These are phyloP conservation scores for Phytophthora citrophthora DNA, from an alignment of 352 stramenopile species.

Conservation along the genomic window DNA sequence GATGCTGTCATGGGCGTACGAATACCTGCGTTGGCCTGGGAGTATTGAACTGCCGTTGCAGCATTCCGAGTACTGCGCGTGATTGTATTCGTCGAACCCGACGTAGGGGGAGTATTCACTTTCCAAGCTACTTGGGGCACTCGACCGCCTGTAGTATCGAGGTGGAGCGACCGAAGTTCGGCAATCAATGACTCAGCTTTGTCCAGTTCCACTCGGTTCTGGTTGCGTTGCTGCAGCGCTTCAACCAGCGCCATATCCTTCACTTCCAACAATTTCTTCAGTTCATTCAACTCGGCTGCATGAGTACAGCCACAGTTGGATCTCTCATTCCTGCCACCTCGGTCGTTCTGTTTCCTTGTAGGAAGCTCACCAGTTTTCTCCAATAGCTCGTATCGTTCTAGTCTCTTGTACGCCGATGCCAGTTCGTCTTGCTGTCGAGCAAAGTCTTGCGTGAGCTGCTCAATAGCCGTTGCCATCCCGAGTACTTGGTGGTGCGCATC, in stretches of 20 bases:
- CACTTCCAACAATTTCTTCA: conserved; percentile 50
- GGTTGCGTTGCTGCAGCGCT: conserved; percentile 63
- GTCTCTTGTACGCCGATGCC: conserved; percentile 54
- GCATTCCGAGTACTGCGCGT: conserved; percentile 15
- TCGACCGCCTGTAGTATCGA: conserved; percentile 26
- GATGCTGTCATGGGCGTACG: conserved; percentile 28
- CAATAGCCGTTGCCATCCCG: conserved; percentile 67
- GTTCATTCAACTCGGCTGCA: conserved; percentile 33
- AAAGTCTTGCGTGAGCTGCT: conserved; percentile 67
- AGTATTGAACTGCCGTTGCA: conserved; percentile 27
- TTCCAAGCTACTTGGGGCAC: conserved; percentile 35
- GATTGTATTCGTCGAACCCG: not conserved
- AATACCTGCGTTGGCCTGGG: conserved; percentile 23
- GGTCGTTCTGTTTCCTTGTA: not conserved
- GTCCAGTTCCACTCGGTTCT: conserved; percentile 56
- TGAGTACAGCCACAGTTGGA: conserved; percentile 37
- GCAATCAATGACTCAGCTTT: conserved; percentile 46
- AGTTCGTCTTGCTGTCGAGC: conserved; percentile 62
- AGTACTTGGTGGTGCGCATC: conserved; percentile 69
- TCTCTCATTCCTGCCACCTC: not conserved
- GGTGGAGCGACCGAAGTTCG: conserved; percentile 41
- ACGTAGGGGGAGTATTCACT: conserved; percentile 14
- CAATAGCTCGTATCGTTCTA: conserved; percentile 46
- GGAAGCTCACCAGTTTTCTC: conserved; percentile 12
- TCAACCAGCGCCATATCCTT: conserved; percentile 66